Evolutionary conservation across 352 stramenopile species (phyloP).

Genomic region (Pythium vanterpoolii): DNA sequence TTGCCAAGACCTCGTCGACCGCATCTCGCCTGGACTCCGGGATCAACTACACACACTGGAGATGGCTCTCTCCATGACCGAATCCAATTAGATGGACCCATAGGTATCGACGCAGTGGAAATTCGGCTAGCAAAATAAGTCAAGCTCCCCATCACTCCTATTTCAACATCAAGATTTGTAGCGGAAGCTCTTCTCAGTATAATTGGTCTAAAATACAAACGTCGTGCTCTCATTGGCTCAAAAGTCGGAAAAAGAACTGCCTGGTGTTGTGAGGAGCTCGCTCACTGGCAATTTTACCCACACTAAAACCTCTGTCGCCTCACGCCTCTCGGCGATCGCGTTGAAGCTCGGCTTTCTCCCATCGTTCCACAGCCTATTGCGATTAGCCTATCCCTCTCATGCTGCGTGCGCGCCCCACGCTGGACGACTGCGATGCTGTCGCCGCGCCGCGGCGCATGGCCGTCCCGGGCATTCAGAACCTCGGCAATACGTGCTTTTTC

Average conservation of each 20-base stretch:
- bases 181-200: not conserved
- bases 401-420: conserved; percentile 8
- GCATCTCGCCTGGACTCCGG: conserved; percentile 31
- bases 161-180: not conserved
- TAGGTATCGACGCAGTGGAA: not conserved
- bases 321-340: not conserved
- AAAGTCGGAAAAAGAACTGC: not conserved
- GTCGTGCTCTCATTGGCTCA: not conserved
- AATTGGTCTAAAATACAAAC: not conserved
- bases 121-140: not conserved
- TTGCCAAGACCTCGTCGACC: conserved; percentile 32
- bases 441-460: conserved; percentile 6
- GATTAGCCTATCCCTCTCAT: not conserved
- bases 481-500: conserved; percentile 91
- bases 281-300: not conserved
- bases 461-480: conserved; percentile 82
- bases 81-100: not conserved
- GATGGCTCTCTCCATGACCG: conserved; percentile 16
- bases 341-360: conserved; percentile 8
- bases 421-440: not conserved
- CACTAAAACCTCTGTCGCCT: not conserved
- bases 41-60: conserved; percentile 37
- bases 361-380: not conserved
- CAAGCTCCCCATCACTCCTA: not conserved
- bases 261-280: not conserved